phyloP scores from a whole-genome alignment of 257 asterid genomes.

The Datura wrightii region DNA sequence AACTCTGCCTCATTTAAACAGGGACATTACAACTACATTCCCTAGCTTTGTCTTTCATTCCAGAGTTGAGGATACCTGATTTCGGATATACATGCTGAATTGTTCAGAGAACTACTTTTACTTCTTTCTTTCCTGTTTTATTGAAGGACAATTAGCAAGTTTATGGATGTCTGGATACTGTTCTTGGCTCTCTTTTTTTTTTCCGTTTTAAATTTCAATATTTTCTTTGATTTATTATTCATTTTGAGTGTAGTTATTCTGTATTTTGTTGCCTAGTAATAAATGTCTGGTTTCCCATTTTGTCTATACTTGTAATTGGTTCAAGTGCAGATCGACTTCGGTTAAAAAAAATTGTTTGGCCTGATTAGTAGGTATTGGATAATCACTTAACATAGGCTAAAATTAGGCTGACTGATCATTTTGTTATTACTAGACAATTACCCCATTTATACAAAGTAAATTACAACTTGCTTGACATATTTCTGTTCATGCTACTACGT shows the following conservation, averaged over 20 bases:
- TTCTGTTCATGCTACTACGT: no score
- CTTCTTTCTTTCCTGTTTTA: neutral
- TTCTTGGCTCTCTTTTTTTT: neutral
- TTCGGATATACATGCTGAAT: neutral
- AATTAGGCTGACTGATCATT: neutral
- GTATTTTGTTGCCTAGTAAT: neutral
- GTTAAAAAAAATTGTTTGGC: no score
- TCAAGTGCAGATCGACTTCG: no score
- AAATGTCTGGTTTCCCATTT: neutral
- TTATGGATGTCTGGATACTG: neutral
- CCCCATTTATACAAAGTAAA: neutral
- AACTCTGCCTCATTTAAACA: conserved; percentile 36
- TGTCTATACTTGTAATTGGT: neutral
- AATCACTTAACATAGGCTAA: no score
- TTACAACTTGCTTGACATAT: no score
- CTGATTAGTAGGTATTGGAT: no score
- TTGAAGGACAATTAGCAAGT: neutral
- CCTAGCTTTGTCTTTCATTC: conserved; percentile 94
- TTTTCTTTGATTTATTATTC: conserved; percentile 30
- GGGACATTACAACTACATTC: conserved; percentile 90
- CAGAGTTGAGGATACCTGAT: conserved; percentile 76
- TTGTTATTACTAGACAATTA: neutral
- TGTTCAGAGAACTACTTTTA: neutral
- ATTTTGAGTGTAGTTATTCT: neutral
- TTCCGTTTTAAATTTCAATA: neutral